Evolutionary conservation across 2,329 filamentous ascomycete genomes (phyloP), one percentile per base, ranked within the genome.

Genomic region (Arthrocladium fulminans): DNA sequence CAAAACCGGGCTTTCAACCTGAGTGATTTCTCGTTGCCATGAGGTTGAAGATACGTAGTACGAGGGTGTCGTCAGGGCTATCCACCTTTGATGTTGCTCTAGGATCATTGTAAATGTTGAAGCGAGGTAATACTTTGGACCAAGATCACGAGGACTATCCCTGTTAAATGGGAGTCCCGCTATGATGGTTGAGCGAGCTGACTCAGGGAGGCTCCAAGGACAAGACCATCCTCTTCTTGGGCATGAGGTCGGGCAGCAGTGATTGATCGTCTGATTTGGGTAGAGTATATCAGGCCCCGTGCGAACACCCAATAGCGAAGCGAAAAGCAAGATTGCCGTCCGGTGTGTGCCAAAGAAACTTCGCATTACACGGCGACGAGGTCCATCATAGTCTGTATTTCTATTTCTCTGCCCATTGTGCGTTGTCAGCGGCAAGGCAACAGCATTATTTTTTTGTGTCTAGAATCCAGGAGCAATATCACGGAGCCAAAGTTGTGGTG

Each of bases 191-290:
- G n/a, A 6, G 9, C 6, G 23, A 10, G 22, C 23, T 22, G 37
- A 40, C 7, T 37, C 34, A 6, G 9, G 19, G 6, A 40, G 19
- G 7, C 12, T 22, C 23, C 37, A 22, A 24, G 37, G n/a, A 40
- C 7, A 19, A 4, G 37, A 10, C 19, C 37, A 40, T 22, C 7
- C 17, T 40, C 37, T 3, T 6, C 9, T 29, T n/a, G 22, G 24
- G 40, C 40, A 23, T 17, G 29, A 3, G 22, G 22, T 43, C 24
- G 40, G 40, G 40, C 40, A 43, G 40, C 40, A 43, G 22, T 19
- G 3, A 19, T 8, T 43, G 40, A 43, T 43, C 40, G 40, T 43
- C 40, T 15, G 3, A 4, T 12, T 43, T 43, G 22, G 37, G 37
- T 40, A 40, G 37, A 40, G 23, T 19, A 22, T 40, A 6, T 40